Percentiles rank a stretch among this genome's conserved stretches.
phyloP scores from a whole-genome alignment of 306 rosid species.

The Cotoneaster glaucophyllus region DNA sequence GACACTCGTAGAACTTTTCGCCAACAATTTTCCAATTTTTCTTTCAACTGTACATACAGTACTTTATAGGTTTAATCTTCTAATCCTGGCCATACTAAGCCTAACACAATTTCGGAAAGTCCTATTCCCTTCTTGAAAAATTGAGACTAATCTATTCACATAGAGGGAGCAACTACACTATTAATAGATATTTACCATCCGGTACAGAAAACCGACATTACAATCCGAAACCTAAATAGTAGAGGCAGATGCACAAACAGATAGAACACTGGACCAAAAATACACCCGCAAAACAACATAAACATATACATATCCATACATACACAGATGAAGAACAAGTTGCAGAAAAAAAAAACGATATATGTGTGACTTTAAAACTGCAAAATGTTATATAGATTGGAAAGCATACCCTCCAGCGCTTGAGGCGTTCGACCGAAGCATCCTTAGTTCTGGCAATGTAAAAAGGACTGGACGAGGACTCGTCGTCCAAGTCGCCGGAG shows the following conservation, averaged over 20 bases:
- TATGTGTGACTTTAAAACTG: neutral
- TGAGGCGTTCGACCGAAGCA: conserved; percentile 71
- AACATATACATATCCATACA: neutral
- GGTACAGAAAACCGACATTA: neutral
- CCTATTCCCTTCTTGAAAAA: neutral
- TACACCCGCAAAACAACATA: neutral
- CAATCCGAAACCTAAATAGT: too few species aligned
- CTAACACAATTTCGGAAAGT: neutral
- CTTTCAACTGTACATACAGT: neutral
- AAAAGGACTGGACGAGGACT: conserved; percentile 37
- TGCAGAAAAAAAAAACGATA: neutral
- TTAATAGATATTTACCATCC: neutral
- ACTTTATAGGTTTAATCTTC: neutral
- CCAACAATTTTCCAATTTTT: neutral
- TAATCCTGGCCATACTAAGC: neutral
- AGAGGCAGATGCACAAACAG: neutral
- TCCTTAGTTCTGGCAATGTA: conserved; percentile 60
- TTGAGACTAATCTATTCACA: neutral
- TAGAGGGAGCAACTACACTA: neutral
- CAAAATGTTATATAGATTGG: neutral
- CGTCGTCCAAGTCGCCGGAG: conserved; percentile 33
- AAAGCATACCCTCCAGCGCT: conserved; percentile 74
- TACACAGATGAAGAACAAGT: neutral
- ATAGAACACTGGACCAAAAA: neutral
- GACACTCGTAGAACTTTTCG: neutral